Evolutionary conservation across 2,329 filamentous ascomycete genomes (phyloP), one percentile per base, ranked within the genome.

Genomic region (Aureobasidium pullulans): DNA sequence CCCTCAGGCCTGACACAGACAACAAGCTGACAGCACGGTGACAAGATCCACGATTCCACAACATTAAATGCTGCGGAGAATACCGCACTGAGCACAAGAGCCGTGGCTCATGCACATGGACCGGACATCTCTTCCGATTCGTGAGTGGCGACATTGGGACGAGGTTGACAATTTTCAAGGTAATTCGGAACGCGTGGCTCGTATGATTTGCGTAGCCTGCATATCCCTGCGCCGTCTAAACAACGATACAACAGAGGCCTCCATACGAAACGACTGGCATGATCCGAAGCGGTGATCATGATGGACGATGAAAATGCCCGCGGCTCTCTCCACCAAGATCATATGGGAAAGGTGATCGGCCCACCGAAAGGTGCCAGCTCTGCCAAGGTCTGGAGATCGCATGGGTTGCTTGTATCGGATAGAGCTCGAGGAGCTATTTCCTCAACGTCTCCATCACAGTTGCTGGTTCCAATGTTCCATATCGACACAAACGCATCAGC

Each of bases 311-410:
- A 31, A 16, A 19, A 40, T 39, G 37, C 29, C 23, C 39, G n/a
- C 50, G 50, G 50, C 50, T 32, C 10, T 54, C 23, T 43, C 50
- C 50, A 34, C 23, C 48, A 36, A 36, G n/a, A 39, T 31, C 36
- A n/a, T 6, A 15, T 48, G 13, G 9, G 16, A 34, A 23, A 43
- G n/a, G 16, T 32, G 37, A 54, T 42, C 50, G n/a, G 28, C 50
- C 39, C 39, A 23, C 37, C 37, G 23, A 23, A 32, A 34, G 29
- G 11, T 19, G 23, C 28, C 49, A 53, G 23, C 16, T 53, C 28
- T 53, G 39, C 50, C 50, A 54, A 54, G 50, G 50, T 43, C 37
- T 34, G 28, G 16, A 23, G 50, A 54, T 54, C 28, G 50, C 50
- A 54, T 28, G 39, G 39, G n/a, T 34, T 19, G 37, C 37, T 54